Base-by-base conservation (phyloP, 179 eudicot genomes). In the Silene coronaria region DNA sequence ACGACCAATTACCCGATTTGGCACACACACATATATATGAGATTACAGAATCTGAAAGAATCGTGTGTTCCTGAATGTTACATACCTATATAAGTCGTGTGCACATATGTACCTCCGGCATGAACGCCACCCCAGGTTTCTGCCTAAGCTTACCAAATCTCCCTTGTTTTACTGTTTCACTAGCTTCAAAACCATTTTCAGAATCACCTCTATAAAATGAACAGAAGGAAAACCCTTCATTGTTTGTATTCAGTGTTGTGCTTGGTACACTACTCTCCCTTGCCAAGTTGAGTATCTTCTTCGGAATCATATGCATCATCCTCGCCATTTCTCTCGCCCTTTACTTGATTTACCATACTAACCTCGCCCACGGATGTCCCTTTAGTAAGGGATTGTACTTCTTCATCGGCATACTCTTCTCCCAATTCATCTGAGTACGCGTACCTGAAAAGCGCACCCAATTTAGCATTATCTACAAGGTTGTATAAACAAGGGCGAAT, bases 391-490 rank as follows among this genome's bases (percentile, higher is more conserved):
- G 93, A 77, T 81, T 95, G 90, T 61, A 85, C 81, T 89, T 92
- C 98, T 75, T 92, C 98, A 1, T 89, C 93, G 28, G 83, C 87
- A 2, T 68, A 77, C 24, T 90, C 91, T 24, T 87, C 93, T 75
- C 86, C 95, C 59, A 76, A 75, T 76, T 81, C 87, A 32, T 85
- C 91, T 28, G 91, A 87, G 78, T 95, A 95, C 28, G 99, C 97
- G 58, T 95, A 95, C 51, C 99, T 95, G 89, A 69, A 24, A 75
- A 24, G 45, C 24, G 45, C 48, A 32, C 36, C 23, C 65, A 22
- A 57, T 17, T 78, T 23, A 77, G 73, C 34, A 45, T 71, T 14
- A 16, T 5, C 21, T 5, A 10, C 51, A 23, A 55, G 59, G 22
- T 17, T 55, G n/a, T 55, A 16, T 55, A n/a, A 9, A 55, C 59